Evolutionary conservation across 768 basidiomycete genomes (phyloP), one percentile per base, ranked within the genome.

Genomic region (Asterophora parasitica): DNA sequence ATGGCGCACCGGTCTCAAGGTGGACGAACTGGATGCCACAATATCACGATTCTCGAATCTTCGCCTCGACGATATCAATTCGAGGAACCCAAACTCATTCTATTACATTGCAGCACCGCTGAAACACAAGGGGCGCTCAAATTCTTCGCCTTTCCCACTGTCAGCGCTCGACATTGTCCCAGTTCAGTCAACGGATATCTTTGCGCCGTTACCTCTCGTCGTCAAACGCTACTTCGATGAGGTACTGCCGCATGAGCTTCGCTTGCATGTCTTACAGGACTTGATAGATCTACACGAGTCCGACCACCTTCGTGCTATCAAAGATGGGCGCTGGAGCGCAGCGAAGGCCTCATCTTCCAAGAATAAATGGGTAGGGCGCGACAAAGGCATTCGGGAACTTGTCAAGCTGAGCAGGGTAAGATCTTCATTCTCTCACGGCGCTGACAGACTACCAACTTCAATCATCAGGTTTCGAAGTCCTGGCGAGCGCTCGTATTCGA

Each of bases 401-500:
- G 75, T 93, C 57, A 87, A 78, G 64, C 58, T 93, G 46, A 82
- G 83, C 62, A 76, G 88, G 73, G 92, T 94, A 66, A 67, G 82
- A 71, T 19, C 40, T 26, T 39, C 8, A 8, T 31, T 15, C 26
- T 36, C 20, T 40, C 31, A 27, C 44, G 42, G 44, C 20, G 9
- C 9, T 42, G 11, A 38, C 17, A 19, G 16, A n/a, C 10, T 9
- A 16, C 28, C 20, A 53, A 17, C 36, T 38, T 42, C 20, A 28
- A 26, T 48, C 51, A 31, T 57, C 52, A 92, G 88, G 85, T 91
- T 9, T 92, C 85, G 23, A 85, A 78, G 60, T 58, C 72, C 8
- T 95, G 92, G 91, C 81, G 78, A 44, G 61, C 68, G 2, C 77
- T 93, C 32, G 81, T 83, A 19, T 81, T 84, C 56, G 92, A 95